These are phyloP conservation scores for Penicillium verhagenii DNA, from an alignment of 495 filamentous ascomycete species.

Conservation along the genomic window DNA sequence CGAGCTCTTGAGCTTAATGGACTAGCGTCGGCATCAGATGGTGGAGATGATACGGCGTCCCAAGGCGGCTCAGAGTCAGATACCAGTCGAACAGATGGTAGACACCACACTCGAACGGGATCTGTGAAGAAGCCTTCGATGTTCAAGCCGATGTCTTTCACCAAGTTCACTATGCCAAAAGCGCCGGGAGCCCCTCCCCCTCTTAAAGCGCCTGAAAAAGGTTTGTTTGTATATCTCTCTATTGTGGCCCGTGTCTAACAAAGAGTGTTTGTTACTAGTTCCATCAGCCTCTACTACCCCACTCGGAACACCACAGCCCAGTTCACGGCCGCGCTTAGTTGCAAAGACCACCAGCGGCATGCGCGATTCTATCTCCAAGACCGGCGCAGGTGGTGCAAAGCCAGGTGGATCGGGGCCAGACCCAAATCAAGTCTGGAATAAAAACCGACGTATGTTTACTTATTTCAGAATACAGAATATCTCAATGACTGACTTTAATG, in stretches of 20 bases:
- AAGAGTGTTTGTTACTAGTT: constrained; percentile 29
- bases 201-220: constrained; percentile 57
- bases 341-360: constrained; percentile 63
- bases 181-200: constrained; percentile 52
- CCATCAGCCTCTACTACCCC: constrained; percentile 41
- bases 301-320: constrained; percentile 40
- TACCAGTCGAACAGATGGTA: constrained; percentile 52
- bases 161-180: constrained; percentile 63
- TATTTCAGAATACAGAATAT: neutral
- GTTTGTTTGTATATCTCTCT: constrained; percentile 27
- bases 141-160: constrained; percentile 95
- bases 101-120: constrained; percentile 62
- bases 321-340: constrained; percentile 59
- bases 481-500: constrained; percentile 26
- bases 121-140: constrained; percentile 80
- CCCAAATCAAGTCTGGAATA: constrained; percentile 89
- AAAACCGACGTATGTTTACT: constrained; percentile 78
- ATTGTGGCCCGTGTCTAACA: constrained; percentile 21
- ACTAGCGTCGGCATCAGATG: constrained; percentile 40
- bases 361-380: constrained; percentile 52
- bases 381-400: constrained; percentile 40
- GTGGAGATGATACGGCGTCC: constrained; percentile 46
- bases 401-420: constrained; percentile 59
- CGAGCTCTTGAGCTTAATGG: constrained; percentile 48
- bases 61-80: constrained; percentile 50